Base-by-base conservation (phyloP, 1,284 basidiomycete genomes). In the Puccinia polysora region DNA sequence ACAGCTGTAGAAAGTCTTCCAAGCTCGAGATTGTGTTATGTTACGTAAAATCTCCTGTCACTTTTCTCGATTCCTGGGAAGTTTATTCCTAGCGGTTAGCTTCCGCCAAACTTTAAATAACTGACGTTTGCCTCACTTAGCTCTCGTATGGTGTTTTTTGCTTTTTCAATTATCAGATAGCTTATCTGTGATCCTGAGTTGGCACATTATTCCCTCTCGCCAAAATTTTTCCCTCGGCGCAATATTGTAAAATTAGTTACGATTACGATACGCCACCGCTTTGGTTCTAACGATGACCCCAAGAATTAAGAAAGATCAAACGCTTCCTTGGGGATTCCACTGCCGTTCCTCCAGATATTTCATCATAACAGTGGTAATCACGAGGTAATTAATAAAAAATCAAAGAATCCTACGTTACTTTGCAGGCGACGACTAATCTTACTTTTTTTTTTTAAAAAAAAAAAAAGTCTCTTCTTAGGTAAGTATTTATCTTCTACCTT, bases 311-410 rank as follows among this genome's bases (percentile, higher is more conserved):
- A 49, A 63, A 49, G 47, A 63, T 43, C 45, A 18, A 8, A 52
- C 18, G 7, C 12, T 52, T 4, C 60, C 60, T 5, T 63, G 60
- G 60, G 60, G 60, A 14, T 49, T 63, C n/a, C 45, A 32, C 25
- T 63, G 60, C 38, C 40, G 60, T 30, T 63, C 60, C 28, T 63
- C 60, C 10, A 63, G 47, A 28, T 47, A 30, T 20, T 63, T 63
- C 30, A 63, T 63, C 32, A 15, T 63, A 43, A 49, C 32, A n/a
- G 60, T 63, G 5, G 60, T 63, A 1, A 49, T 63, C 7, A 63
- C 47, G 38, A 63, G 60, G 60, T 63, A 63, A 49, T 14, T 47
- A 14, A 2, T 12, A 18, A 2, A 23, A 18, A 63, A 45, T 32
- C 38, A 15, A 14, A 18, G 25, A n/a, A 23, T 15, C 40, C 38